phyloP scores from a whole-genome alignment of 2,329 filamentous ascomycete species.

The Annulohypoxylon truncatum region DNA sequence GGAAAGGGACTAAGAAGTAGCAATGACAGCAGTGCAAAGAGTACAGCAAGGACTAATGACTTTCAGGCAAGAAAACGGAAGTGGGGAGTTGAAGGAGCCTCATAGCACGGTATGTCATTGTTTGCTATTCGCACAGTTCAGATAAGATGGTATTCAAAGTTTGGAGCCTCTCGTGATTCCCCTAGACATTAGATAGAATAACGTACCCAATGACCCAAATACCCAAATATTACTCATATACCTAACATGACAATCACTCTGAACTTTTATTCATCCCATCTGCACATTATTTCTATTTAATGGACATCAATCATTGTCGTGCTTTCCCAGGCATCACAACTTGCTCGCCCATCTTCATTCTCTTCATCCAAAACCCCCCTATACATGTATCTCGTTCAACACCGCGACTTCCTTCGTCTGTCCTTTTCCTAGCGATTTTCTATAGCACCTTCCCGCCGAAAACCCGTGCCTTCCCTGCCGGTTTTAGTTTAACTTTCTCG shows the following conservation, averaged over 20 bases:
- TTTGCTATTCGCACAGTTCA: constrained; percentile 2
- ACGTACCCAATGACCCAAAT: background rate
- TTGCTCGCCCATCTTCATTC: background rate
- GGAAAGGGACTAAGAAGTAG: constrained; percentile 10
- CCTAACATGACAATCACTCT: background rate
- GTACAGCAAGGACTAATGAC: constrained; percentile 1
- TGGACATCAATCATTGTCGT: background rate
- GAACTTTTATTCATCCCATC: background rate
- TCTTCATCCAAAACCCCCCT: background rate
- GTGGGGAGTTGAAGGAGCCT: constrained; percentile 7
- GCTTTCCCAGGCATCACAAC: background rate
- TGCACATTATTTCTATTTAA: background rate
- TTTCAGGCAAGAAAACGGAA: constrained; percentile 24
- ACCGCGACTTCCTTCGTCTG: background rate
- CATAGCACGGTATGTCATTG: background rate
- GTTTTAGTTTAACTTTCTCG: background rate
- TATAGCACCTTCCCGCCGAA: background rate
- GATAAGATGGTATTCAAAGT: background rate
- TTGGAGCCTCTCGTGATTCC: background rate
- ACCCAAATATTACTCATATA: background rate
- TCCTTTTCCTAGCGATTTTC: background rate
- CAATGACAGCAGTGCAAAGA: background rate
- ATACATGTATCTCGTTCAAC: background rate
- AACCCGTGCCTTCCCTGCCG: background rate
- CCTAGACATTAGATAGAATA: background rate